Conservation (phyloP, 768 basidiomycete species). For the Strobilomyces dryophilus region DNA sequence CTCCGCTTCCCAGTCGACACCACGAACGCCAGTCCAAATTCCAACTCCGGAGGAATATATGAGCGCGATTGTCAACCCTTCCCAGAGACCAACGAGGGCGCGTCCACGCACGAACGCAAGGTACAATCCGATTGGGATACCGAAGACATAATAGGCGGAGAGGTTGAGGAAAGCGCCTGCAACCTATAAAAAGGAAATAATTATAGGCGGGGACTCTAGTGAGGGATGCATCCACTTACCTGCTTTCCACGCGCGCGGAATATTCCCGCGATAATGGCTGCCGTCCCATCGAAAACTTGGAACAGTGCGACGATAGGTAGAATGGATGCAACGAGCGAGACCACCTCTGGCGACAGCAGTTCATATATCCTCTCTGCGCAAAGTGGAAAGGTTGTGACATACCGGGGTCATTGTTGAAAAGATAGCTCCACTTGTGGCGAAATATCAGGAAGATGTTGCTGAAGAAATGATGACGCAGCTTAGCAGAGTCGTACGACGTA, state of each 20-base stretch:
- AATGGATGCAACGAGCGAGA: conserved; percentile 50
- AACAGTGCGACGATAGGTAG: conserved; percentile 73
- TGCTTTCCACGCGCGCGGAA: conserved; percentile 82
- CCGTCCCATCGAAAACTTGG: conserved; percentile 82
- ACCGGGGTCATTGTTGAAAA: conserved; percentile 72
- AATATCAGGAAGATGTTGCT: conserved; percentile 59
- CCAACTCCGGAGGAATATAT: conserved; percentile 58
- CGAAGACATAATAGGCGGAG: conserved; percentile 77
- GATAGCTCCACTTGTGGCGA: conserved; percentile 61
- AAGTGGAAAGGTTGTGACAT: conserved; percentile 7
- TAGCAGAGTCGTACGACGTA: neutral
- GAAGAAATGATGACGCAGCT: neutral
- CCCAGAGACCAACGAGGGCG: conserved; percentile 77
- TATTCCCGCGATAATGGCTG: conserved; percentile 68
- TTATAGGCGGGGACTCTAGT: neutral
- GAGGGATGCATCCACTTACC: conserved; percentile 26
- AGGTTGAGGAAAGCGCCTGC: conserved; percentile 61
- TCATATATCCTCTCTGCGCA: neutral
- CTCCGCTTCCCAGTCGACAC: conserved; percentile 71
- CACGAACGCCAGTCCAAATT: conserved; percentile 44
- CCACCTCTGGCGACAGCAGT: conserved; percentile 38
- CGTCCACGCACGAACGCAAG: conserved; percentile 60
- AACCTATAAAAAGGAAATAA: conserved; percentile 38
- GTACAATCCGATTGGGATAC: conserved; percentile 79
- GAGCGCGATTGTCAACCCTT: conserved; percentile 70